Evolutionary conservation across 169 alveolate species (phyloP).

Genomic region (Cytauxzoon felis): DNA sequence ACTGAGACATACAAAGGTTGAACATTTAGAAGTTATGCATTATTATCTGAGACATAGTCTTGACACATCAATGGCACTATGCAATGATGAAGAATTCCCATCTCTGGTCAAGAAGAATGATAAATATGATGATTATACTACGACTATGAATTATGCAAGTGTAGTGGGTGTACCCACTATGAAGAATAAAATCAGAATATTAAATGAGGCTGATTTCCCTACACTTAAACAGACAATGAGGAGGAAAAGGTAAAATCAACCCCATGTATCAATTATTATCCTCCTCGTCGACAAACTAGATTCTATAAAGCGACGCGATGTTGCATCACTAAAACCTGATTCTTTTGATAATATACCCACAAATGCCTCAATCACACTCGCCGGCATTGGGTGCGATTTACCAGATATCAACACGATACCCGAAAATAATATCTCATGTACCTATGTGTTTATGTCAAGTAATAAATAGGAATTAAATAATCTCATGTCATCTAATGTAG

Average conservation of each 20-base stretch:
- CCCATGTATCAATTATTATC: slow-evolving; percentile 59
- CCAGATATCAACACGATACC: slow-evolving; percentile 51
- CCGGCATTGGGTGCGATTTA: slow-evolving; percentile 65
- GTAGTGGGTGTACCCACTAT: slow-evolving; percentile 40
- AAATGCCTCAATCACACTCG: slow-evolving; percentile 34
- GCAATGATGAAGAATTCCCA: slow-evolving; percentile 55
- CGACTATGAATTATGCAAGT: slow-evolving; percentile 41
- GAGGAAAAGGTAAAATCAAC: neutral
- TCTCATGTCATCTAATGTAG: no score
- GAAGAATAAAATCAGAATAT: neutral
- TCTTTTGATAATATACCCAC: slow-evolving; percentile 23
- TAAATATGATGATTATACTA: neutral
- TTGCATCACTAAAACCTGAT: slow-evolving; percentile 30
- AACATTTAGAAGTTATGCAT: slow-evolving; percentile 54
- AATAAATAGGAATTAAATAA: no score
- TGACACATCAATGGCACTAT: slow-evolving; percentile 36
- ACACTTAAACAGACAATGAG: slow-evolving; percentile 19
- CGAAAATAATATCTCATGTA: slow-evolving; percentile 9
- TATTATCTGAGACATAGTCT: slow-evolving; percentile 35
- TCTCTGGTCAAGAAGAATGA: slow-evolving; percentile 12
- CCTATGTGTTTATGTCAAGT: slow-evolving; percentile 1
- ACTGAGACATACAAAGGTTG: slow-evolving; percentile 45
- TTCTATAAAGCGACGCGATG: slow-evolving; percentile 40
- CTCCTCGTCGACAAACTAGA: slow-evolving; percentile 25
- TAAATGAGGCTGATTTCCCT: slow-evolving; percentile 54